Base-by-base conservation (phyloP, 2,329 filamentous ascomycete species). In the Phaeosphaeriaceae sp. region DNA sequence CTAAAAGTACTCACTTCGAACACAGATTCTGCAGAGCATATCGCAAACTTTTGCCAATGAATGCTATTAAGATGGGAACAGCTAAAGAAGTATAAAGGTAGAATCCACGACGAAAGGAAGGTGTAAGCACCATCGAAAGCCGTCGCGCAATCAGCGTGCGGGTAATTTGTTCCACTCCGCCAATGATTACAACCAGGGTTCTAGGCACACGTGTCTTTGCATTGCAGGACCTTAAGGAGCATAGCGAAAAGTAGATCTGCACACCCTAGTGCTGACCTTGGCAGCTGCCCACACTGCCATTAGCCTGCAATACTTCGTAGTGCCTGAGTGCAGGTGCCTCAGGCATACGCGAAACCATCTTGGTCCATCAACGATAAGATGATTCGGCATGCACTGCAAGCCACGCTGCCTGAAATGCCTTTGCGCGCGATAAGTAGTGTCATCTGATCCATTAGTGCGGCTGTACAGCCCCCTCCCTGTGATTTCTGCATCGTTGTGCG, bases 1-100 rank as follows among this genome's bases (percentile, higher is more conserved):
- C 11, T 36, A 36, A 36, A 36, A 7, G 11, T 36, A 36, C 31
- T 36, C 13, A 36, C 31, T 36, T 36, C 31, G 31, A 11, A 46
- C 33, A 19, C 63, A 66, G 1, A 57, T 55, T 5, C 61, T 48
- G 51, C 61, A 63, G 4, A 63, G 52, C 61, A 63, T 63, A 15
- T 40, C 21, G 7, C 31, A 36, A 15, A 11, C 11, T 13, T 36
- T 11, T 27, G 25, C 31, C 13, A 11, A 36, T 36, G 31, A 15
- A 27, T 5, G 4, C 25, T 4, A 27, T 27, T 9, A 27, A 27
- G 9, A 27, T n/a, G n/a, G n/a, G n/a, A n/a, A n/a, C 25, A 27
- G 25, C 25, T 27, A 9, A 27, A 27, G 9, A 27, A 27, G 25
- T 27, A 27, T 27, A 27, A 4, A 27, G 25, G 9, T 27, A 27